These are phyloP conservation scores for Nemania abortiva DNA, from an alignment of 2,329 filamentous ascomycete genomes.

Conservation along the genomic window DNA sequence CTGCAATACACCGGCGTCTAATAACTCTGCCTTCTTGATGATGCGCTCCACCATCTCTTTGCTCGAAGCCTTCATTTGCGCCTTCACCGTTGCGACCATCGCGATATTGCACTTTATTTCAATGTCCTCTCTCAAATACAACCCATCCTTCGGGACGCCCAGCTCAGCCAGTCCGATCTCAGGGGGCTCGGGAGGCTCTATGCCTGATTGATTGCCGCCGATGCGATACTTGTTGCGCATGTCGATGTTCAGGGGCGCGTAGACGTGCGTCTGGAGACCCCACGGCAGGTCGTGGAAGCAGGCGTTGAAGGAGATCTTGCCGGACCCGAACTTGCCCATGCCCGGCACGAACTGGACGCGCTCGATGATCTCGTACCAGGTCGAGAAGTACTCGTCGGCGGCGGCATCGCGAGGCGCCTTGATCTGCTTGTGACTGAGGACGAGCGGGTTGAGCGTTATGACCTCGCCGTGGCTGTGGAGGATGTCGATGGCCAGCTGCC, in stretches of 20 bases:
- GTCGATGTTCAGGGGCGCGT: conserved; percentile 75
- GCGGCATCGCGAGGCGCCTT: conserved; percentile 75
- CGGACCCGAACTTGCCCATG: conserved; percentile 72
- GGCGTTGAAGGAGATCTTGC: conserved; percentile 76
- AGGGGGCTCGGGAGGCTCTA: conserved; percentile 70
- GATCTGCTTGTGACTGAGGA: conserved; percentile 72
- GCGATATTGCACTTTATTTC: conserved; percentile 77
- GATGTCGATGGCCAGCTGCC: conserved; percentile 78
- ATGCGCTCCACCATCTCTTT: conserved; percentile 76
- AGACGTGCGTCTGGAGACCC: conserved; percentile 78
- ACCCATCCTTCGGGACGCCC: conserved; percentile 71
- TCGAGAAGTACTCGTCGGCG: conserved; percentile 77
- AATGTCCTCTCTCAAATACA: conserved; percentile 77
- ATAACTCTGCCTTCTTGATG: conserved; percentile 77
- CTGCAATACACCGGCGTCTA: conserved; percentile 73
- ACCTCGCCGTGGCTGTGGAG: conserved; percentile 78
- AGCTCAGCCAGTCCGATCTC: conserved; percentile 72
- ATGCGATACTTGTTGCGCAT: conserved; percentile 77
- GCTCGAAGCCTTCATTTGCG: conserved; percentile 73
- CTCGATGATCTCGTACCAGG: conserved; percentile 80
- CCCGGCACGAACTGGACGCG: conserved; percentile 76
- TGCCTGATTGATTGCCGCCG: conserved; percentile 74
- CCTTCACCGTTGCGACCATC: conserved; percentile 74
- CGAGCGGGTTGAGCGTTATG: conserved; percentile 77
- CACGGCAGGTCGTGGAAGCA: conserved; percentile 80